Conservation (phyloP, 2,329 filamentous ascomycete genomes). For the Rutstroemia sydowiana region DNA sequence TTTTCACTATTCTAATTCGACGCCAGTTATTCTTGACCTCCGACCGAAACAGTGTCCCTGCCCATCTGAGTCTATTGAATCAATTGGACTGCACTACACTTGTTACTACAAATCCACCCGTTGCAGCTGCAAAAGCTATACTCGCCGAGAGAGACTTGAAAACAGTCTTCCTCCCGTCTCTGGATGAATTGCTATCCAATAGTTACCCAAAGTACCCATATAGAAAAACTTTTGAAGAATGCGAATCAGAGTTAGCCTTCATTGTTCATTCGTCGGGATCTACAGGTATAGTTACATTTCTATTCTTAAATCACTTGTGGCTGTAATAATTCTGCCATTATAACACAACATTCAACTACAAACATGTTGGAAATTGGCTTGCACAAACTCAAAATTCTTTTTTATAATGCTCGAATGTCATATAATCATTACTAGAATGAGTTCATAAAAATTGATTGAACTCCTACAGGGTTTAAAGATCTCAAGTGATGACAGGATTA, state of each 20-base stretch:
- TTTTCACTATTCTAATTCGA: background rate
- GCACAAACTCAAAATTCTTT: no score
- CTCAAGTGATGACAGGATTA: no score
- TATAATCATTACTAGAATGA: no score
- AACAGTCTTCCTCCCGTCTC: constrained; percentile 11
- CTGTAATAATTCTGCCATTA: no score
- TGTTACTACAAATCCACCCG: background rate
- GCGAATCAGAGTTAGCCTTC: constrained; percentile 31
- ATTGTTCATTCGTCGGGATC: constrained; percentile 37
- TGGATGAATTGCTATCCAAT: constrained; percentile 27
- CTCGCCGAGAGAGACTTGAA: background rate
- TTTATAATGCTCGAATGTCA: no score
- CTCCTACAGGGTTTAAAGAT: no score
- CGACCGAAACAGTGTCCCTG: constrained; percentile 14
- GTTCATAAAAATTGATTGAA: no score
- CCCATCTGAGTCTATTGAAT: constrained; percentile 12
- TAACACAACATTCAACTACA: no score
- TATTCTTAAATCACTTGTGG: no score
- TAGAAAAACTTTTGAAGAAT: constrained; percentile 30
- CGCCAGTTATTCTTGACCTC: constrained; percentile 13
- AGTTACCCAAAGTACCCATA: constrained; percentile 22
- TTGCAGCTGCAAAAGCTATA: background rate
- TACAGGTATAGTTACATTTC: no score
- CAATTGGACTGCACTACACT: background rate
- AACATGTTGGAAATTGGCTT: no score